A percentile compares a stretch with the other conserved stretches of the same genome.
These are phyloP conservation scores for Diutina sp. DNA, from an alignment of 1,139 yeast genomes.

Conservation along the genomic window DNA sequence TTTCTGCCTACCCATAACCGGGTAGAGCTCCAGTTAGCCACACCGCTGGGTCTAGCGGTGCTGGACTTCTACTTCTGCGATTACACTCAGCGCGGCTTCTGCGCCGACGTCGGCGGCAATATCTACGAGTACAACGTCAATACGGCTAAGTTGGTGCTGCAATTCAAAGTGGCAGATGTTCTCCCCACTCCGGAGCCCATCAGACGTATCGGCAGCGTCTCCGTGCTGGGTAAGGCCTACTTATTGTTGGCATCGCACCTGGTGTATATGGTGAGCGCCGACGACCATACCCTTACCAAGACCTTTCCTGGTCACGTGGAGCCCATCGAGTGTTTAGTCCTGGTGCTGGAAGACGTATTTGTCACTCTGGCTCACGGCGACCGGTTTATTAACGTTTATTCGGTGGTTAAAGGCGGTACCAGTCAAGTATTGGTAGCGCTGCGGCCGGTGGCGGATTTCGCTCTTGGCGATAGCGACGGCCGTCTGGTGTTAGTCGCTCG, in stretches of 20 bases:
- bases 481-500: conserved; percentile 37
- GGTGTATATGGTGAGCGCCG: conserved; percentile 35
- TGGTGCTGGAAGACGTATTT: conserved; percentile 24
- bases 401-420: conserved; percentile 28
- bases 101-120: conserved; percentile 50
- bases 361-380: conserved; percentile 66
- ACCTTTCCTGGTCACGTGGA: conserved; percentile 68
- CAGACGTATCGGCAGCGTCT: conserved; percentile 14
- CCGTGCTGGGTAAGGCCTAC: conserved; percentile 26
- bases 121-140: conserved; percentile 53
- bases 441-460: conserved; percentile 37
- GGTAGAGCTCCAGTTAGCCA: conserved; percentile 35
- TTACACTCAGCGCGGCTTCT: conserved; percentile 39
- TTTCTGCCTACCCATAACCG: conserved; percentile 59
- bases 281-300: conserved; percentile 20
- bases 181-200: conserved; percentile 20
- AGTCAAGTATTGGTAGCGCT: conserved; percentile 53
- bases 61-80: conserved; percentile 36
- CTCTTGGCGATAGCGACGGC: conserved; percentile 22
- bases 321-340: conserved; percentile 36
- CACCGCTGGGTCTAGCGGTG: conserved; percentile 40
- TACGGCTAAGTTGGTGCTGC: conserved; percentile 25
- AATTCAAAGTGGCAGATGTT: conserved; percentile 28
- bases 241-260: conserved; percentile 56
- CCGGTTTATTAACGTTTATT: conserved; percentile 64